A percentile compares a stretch with the other conserved stretches of the same genome.
phyloP scores from a whole-genome alignment of 2,329 filamentous ascomycete genomes.

The Neonectria magnoliae region DNA sequence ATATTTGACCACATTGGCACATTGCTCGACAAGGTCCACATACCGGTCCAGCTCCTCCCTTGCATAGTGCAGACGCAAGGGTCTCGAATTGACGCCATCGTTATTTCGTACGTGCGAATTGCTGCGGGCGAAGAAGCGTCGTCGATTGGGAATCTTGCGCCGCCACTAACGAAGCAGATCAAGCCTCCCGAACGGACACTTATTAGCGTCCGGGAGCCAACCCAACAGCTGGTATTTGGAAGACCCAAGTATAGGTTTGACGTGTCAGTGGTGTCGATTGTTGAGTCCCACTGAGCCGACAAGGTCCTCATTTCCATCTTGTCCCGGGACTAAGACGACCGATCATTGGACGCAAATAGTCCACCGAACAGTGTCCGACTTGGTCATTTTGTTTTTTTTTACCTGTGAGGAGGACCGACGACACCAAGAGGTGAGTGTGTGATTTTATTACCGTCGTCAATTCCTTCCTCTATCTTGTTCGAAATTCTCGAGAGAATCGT shows the following conservation, averaged over 20 bases:
- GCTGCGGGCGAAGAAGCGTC: background rate
- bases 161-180: conserved; percentile 5
- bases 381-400: background rate
- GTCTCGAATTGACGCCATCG: conserved; percentile 2
- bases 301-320: conserved; percentile 30
- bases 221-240: background rate
- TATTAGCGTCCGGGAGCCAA: conserved; percentile 17
- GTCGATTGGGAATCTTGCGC: background rate
- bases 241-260: conserved; percentile 10
- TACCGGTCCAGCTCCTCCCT: conserved; percentile 9
- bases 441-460: too few species aligned
- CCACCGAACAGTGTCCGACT: background rate
- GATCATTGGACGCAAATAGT: background rate
- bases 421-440: background rate
- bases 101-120: background rate
- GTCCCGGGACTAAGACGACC: background rate
- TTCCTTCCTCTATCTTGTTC: too few species aligned
- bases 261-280: background rate
- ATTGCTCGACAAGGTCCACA: conserved; percentile 1
- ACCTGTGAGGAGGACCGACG: background rate
- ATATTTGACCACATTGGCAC: conserved; percentile 4
- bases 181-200: conserved; percentile 14
- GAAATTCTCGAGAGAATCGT: background rate
- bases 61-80: background rate
- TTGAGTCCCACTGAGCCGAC: conserved; percentile 25